Conservation (phyloP, 2,329 filamentous ascomycete species). For the Hysterium pulicare region DNA sequence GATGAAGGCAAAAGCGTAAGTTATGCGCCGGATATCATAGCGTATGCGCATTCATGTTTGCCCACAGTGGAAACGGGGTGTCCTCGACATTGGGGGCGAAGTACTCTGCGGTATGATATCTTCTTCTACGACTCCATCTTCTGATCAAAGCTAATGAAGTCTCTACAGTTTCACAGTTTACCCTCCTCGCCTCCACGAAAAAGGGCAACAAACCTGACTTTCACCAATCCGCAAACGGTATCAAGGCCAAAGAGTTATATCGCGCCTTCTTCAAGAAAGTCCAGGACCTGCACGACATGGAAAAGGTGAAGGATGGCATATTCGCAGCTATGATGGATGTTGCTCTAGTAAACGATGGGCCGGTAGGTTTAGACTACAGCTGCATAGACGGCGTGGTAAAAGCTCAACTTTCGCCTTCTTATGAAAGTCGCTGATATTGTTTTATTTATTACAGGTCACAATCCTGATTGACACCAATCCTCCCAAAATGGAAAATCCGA, state of each 20-base stretch:
- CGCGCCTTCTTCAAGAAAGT: slow-evolving; percentile 78
- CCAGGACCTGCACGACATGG: slow-evolving; percentile 64
- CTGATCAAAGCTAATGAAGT: slow-evolving; percentile 10
- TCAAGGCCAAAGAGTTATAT: slow-evolving; percentile 78
- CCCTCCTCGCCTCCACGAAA: slow-evolving; percentile 85
- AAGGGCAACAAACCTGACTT: slow-evolving; percentile 97
- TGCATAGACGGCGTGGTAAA: slow-evolving; percentile 57
- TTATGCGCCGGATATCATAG: slow-evolving; percentile 6
- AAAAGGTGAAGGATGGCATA: slow-evolving; percentile 86
- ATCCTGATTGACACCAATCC: slow-evolving; percentile 49
- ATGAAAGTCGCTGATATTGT: slow-evolving; percentile 4
- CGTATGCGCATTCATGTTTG: not conserved
- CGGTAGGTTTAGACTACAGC: slow-evolving; percentile 61
- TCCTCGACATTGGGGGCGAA: slow-evolving; percentile 85
- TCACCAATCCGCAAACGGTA: slow-evolving; percentile 76
- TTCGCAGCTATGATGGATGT: slow-evolving; percentile 99
- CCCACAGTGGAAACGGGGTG: slow-evolving; percentile 82
- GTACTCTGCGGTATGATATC: slow-evolving; percentile 76
- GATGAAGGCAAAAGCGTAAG: slow-evolving; percentile 64
- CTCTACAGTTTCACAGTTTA: slow-evolving; percentile 88
- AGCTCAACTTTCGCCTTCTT: slow-evolving; percentile 20
- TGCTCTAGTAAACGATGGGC: slow-evolving; percentile 80
- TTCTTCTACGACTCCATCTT: slow-evolving; percentile 2
- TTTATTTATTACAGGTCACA: slow-evolving; percentile 39
- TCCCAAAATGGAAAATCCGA: slow-evolving; percentile 34